Evolutionary conservation across 2,329 filamentous ascomycete species (phyloP).

Genomic region (Cladosporium halotolerans): DNA sequence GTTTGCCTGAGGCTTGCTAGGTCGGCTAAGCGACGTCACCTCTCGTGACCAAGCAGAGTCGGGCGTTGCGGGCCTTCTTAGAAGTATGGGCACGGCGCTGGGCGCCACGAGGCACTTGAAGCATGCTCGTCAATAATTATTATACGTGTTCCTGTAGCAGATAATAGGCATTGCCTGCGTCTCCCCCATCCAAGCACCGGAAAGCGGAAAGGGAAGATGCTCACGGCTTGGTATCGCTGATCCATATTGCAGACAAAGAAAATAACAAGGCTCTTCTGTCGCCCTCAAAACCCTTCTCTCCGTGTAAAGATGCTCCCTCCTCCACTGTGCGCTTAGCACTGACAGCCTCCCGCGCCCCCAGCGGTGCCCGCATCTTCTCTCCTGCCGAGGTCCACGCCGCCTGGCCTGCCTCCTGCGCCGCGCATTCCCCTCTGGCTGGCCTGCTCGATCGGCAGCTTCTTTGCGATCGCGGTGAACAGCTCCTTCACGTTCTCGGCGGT

Average conservation of each 20-base stretch:
- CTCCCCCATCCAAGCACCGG: constrained; percentile 1
- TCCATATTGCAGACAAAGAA: constrained; percentile 10
- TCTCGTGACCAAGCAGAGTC: no score
- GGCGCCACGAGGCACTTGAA: no score
- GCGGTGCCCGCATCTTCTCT: constrained; percentile 56
- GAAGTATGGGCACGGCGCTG: no score
- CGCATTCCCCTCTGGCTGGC: constrained; percentile 78
- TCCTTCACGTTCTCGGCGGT: constrained; percentile 93
- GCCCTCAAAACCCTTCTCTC: not conserved
- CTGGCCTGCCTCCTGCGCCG: constrained; percentile 48
- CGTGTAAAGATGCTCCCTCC: not conserved
- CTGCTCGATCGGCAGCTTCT: constrained; percentile 94
- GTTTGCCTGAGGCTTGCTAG: no score
- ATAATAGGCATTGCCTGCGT: constrained; percentile 1
- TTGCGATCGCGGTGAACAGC: constrained; percentile 93
- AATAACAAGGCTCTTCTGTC: constrained; percentile 6
- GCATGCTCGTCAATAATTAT: constrained; percentile 1
- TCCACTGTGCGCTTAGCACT: constrained; percentile 45
- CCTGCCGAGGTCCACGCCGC: constrained; percentile 62
- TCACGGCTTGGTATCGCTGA: constrained; percentile 12
- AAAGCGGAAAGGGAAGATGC: constrained; percentile 6
- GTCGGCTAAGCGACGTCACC: no score
- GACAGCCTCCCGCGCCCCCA: constrained; percentile 53
- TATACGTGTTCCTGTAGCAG: constrained; percentile 10
- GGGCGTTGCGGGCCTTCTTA: no score